These are phyloP conservation scores for Parascedosporium putredinis DNA, from an alignment of 2,329 filamentous ascomycete genomes.

Conservation along the genomic window DNA sequence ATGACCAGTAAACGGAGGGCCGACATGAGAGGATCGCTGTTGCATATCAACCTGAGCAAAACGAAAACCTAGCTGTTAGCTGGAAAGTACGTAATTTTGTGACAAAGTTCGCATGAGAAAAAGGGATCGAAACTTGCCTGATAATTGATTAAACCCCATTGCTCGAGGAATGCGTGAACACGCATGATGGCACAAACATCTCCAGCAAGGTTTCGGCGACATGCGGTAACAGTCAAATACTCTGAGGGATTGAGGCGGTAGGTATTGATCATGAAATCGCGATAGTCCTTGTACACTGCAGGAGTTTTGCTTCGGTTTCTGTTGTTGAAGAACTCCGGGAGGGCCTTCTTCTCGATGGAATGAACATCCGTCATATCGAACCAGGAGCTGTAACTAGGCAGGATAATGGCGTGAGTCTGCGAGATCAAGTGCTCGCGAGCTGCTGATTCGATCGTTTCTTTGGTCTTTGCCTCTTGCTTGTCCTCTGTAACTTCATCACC, in stretches of 20 bases:
- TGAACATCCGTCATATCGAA: slow-evolving; percentile 96
- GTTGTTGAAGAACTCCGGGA: slow-evolving; percentile 98
- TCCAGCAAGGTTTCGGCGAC: slow-evolving; percentile 84
- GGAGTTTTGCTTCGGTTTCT: slow-evolving; percentile 97
- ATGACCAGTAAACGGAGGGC: slow-evolving; percentile 92
- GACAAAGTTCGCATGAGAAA: too few relatives aligned
- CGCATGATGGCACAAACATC: slow-evolving; percentile 99
- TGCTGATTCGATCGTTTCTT: slow-evolving; percentile 71
- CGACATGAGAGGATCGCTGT: slow-evolving; percentile 87
- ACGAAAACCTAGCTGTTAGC: too few relatives aligned
- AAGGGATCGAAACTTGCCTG: slow-evolving; percentile 49
- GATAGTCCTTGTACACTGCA: slow-evolving; percentile 95
- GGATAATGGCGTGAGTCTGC: slow-evolving; percentile 90
- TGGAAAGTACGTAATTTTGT: too few relatives aligned
- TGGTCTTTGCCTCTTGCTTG: slow-evolving; percentile 56
- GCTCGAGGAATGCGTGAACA: slow-evolving; percentile 93
- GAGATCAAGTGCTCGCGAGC: slow-evolving; percentile 86
- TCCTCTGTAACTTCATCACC: slow-evolving; percentile 37
- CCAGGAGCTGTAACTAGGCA: slow-evolving; percentile 97
- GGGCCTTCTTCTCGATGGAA: slow-evolving; percentile 81
- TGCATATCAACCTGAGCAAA: slow-evolving; percentile 76
- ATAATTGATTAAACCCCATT: slow-evolving; percentile 98
- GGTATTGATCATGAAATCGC: slow-evolving; percentile 99
- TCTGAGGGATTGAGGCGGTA: slow-evolving; percentile 93
- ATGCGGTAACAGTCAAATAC: slow-evolving; percentile 94